Base-by-base conservation (phyloP, 2,329 filamentous ascomycete species). In the Epichloe gansuensis region DNA sequence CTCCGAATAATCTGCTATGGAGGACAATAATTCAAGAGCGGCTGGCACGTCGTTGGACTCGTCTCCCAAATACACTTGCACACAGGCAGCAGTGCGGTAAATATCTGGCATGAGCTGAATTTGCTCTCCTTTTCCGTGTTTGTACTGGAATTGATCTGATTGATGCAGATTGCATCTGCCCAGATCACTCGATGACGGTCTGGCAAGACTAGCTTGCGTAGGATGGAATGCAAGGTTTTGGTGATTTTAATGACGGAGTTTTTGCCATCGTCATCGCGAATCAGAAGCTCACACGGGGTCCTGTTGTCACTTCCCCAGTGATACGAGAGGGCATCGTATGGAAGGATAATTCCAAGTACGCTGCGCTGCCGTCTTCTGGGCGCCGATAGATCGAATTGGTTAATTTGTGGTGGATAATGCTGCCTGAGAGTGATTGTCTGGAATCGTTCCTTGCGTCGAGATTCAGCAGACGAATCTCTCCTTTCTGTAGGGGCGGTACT, bases 161-260 rank as follows among this genome's bases (percentile, higher is more conserved):
- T 55, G 48, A 56, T 57, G 56, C 56, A 56, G 35, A 56, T 52
- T n/a, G 56, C 56, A 12, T 57, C 56, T 45, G 49, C 54, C 56
- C 56, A 57, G n/a, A 57, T 45, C 12, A 52, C 17, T n/a, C 52
- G 51, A 31, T 42, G 31, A 34, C 31, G 21, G 38, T 54, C 54
- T 2, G 52, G 23, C 23, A 46, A 47, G 11, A 41, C 54, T 15
- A 55, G 34, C 25, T 42, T 45, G 17, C 48, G 46, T 15, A 55
- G 52, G 9, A 55, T 38, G 3, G 45, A 28, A 45, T 55, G 45
- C 44, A 55, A 43, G 8, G 52, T 51, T 35, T 37, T 49, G 1
- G 54, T 55, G 35, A 55, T 37, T 35, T 25, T n/a, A 17, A 55
- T 50, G 31, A 53, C n/a, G 23, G 41, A 47, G 1, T 47, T 12